Percentiles rank a stretch among this genome's conserved stretches.
Conservation (phyloP, 805 yeast species). For the Saturnispora silvae region DNA sequence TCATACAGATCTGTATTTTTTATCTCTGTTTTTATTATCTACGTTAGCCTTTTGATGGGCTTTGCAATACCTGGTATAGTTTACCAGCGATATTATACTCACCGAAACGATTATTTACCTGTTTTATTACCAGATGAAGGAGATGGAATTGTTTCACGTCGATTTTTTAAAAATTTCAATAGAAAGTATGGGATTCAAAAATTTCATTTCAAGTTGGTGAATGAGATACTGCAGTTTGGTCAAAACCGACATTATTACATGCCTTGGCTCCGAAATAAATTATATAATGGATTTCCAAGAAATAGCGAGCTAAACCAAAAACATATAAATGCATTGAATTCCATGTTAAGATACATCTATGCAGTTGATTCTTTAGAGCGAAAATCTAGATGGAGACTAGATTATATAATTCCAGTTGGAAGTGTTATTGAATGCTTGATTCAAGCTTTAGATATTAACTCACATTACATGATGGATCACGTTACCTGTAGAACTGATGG, state of each 20-base stretch:
- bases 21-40: too few species aligned
- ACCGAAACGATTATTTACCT: too few species aligned
- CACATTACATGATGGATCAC: not conserved
- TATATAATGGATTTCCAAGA: too few species aligned
- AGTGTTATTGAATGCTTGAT: constrained; percentile 2
- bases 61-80: constrained; percentile 5
- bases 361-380: constrained; percentile 7
- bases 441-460: not conserved
- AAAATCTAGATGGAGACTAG: constrained; percentile 3
- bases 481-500: constrained; percentile 6
- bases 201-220: too few species aligned
- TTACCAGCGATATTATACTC: too few species aligned
- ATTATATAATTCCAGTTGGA: constrained; percentile 2
- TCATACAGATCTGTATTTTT: too few species aligned
- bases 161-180: not conserved
- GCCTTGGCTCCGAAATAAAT: too few species aligned
- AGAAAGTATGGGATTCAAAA: constrained; percentile 3
- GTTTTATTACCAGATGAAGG: not conserved
- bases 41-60: constrained; percentile 5
- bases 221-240: not conserved
- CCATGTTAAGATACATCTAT: constrained; percentile 7
- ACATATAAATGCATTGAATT: too few species aligned
- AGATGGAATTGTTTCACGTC: constrained; percentile 1
- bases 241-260: too few species aligned
- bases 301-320: too few species aligned